These are phyloP conservation scores for Eutrema yunnanense DNA, from an alignment of 345 rosid species.

Conservation along the genomic window DNA sequence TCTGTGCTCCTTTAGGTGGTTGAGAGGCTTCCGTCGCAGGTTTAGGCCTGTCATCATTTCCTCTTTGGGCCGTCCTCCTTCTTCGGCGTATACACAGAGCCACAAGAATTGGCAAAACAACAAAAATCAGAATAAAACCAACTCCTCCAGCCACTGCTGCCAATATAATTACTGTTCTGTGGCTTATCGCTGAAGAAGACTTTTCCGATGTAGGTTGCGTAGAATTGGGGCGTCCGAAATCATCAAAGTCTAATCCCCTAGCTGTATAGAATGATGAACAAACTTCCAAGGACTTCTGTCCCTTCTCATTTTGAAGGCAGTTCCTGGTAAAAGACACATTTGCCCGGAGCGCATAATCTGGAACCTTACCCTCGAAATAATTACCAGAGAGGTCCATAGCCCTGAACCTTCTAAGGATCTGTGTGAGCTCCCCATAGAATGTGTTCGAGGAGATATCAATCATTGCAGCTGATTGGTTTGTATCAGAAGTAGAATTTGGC, in stretches of 20 bases:
- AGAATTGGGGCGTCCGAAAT: slow-evolving; percentile 70
- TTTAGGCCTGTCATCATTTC: slow-evolving; percentile 48
- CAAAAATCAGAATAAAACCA: slow-evolving; percentile 42
- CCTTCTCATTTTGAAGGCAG: slow-evolving; percentile 57
- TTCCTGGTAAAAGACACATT: slow-evolving; percentile 57
- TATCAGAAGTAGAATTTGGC: slow-evolving; percentile 37
- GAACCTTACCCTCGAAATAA: slow-evolving; percentile 79
- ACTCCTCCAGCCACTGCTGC: slow-evolving; percentile 63
- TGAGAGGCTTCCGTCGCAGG: slow-evolving; percentile 40
- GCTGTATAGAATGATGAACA: slow-evolving; percentile 64
- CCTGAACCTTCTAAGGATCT: slow-evolving; percentile 43
- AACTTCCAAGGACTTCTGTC: slow-evolving; percentile 49
- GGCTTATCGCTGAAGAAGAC: slow-evolving; percentile 38
- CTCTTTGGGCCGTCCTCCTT: slow-evolving; percentile 42
- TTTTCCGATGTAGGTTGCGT: slow-evolving; percentile 33
- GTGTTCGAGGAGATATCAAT: slow-evolving; percentile 66
- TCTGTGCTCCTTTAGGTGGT: slow-evolving; percentile 45
- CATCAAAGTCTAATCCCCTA: slow-evolving; percentile 63
- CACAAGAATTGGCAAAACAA: slow-evolving; percentile 38
- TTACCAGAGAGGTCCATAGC: slow-evolving; percentile 58
- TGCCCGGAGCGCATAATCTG: slow-evolving; percentile 35
- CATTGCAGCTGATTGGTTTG: slow-evolving; percentile 31
- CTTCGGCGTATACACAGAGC: slow-evolving; percentile 40
- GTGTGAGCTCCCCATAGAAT: slow-evolving; percentile 65
- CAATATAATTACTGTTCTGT: slow-evolving; percentile 41